A percentile compares a stretch with the other conserved stretches of the same genome.
Evolutionary conservation across 2,329 filamentous ascomycete species (phyloP).

Genomic region (Diaporthe caulivora): DNA sequence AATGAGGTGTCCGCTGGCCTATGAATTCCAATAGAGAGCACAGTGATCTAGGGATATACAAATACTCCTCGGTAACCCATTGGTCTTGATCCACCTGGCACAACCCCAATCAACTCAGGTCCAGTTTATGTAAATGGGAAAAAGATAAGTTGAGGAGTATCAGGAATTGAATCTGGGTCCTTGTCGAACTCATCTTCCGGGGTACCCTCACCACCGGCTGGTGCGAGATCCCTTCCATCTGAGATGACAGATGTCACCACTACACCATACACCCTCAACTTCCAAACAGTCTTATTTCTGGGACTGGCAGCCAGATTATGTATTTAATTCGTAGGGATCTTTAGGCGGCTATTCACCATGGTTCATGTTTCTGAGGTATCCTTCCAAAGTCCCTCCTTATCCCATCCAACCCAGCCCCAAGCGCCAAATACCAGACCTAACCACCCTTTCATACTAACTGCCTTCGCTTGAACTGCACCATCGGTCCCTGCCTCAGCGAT

Average conservation of each 20-base stretch:
- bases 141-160: too few relatives aligned
- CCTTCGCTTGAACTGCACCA: conserved; percentile 32
- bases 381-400: not conserved
- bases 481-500: conserved; percentile 28
- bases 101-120: too few relatives aligned
- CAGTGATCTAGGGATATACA: not conserved
- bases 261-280: not conserved
- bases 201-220: too few relatives aligned
- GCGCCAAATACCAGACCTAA: not conserved
- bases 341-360: not conserved
- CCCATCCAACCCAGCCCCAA: not conserved
- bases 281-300: not conserved
- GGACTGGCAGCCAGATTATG: not conserved
- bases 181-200: too few relatives aligned
- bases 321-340: not conserved
- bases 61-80: not conserved
- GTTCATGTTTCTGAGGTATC: not conserved
- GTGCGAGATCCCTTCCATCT: not conserved
- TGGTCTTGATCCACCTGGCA: not conserved
- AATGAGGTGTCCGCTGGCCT: not conserved
- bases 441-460: not conserved
- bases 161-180: too few relatives aligned
- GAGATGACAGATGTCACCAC: not conserved
- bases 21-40: not conserved
- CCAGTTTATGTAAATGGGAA: too few relatives aligned